Base-by-base conservation (phyloP, 306 rosid genomes). In the Prinsepia uniflora region DNA sequence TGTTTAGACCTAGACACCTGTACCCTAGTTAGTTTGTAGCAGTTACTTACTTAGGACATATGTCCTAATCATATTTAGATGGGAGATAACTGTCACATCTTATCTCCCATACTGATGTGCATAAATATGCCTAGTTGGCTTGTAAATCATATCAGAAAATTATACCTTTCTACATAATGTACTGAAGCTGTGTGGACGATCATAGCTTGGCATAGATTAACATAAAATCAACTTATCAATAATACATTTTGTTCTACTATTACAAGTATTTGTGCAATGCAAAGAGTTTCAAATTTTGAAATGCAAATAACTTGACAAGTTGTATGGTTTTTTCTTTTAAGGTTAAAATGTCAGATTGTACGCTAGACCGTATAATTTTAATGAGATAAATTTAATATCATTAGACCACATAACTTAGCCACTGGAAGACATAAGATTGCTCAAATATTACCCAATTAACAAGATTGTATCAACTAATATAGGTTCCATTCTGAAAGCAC, bases 401-500 rank as follows among this genome's bases (percentile, higher is more conserved):
- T 18, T 68, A 19, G 4, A 39, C 19, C 13, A 14, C 1, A 41
- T 12, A 54, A 68, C 12, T 0, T 53, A 14, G 48, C 60, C 22
- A 19, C 20, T 12, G 2, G 19, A 63, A 13, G 62, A 68, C 6
- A 22, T 36, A 39, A 39, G 63, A 72, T 14, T n/a, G 10, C 10
- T 41, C 10, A 71, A 48, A 39, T 6, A 36, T 12, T 10, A 48
- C 8, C 5, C 19, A 45, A 46, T 24, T 6, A 4, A 43, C n/a
- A 36, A 73, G 71, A 52, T 43, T 17, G 10, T 36, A 10, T 9
- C 42, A 54, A 69, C 65, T 7, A 52, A 64, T 65, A 19, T 14
- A 65, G 76, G 63, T 73, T 76, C 40, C 67, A 44, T 70, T 68
- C 56, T 44, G 69, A 57, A 24, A 45, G 14, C 2, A 68, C 48